These are phyloP conservation scores for Pisolithus marmoratus DNA, from an alignment of 768 basidiomycete genomes.

Conservation along the genomic window DNA sequence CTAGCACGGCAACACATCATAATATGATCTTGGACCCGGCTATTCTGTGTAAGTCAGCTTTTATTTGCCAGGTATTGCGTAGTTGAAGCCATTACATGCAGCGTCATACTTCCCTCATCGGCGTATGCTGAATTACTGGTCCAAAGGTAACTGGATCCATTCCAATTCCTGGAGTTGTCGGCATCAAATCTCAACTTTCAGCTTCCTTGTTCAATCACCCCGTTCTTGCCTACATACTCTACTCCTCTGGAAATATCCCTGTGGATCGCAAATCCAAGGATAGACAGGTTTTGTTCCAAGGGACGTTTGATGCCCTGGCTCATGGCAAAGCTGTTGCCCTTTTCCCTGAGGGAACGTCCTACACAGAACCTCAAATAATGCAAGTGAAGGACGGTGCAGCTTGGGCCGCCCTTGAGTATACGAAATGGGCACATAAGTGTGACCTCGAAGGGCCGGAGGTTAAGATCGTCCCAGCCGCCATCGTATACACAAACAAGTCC, in stretches of 20 bases:
- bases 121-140: conserved; percentile 87
- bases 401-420: conserved; percentile 93
- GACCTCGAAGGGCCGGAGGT: conserved; percentile 41
- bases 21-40: conserved; percentile 95
- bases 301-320: conserved; percentile 82
- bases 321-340: conserved; percentile 82
- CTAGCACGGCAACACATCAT: conserved; percentile 79
- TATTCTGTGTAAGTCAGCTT: conserved; percentile 58
- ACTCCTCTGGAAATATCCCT: conserved; percentile 93
- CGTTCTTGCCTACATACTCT: conserved; percentile 63
- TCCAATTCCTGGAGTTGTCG: conserved; percentile 8
- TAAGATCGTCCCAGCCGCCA: conserved; percentile 73
- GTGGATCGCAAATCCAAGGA: conserved; percentile 95
- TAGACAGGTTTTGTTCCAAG: conserved; percentile 79
- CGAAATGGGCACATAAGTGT: conserved; percentile 65
- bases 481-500: conserved; percentile 93
- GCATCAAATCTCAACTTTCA: conserved; percentile 22
- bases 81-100: conserved; percentile 27
- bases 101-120: conserved; percentile 78
- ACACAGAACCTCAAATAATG: conserved; percentile 91
- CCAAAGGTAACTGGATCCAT: conserved; percentile 58
- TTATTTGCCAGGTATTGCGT: conserved; percentile 9
- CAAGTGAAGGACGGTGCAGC: conserved; percentile 91
- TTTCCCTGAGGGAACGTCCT: conserved; percentile 91
- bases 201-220: conserved; percentile 82